A percentile compares a stretch with the other conserved stretches of the same genome.
These are phyloP conservation scores for Sugiyamaella neomexicana DNA, from an alignment of 1,139 yeast genomes.

Conservation along the genomic window DNA sequence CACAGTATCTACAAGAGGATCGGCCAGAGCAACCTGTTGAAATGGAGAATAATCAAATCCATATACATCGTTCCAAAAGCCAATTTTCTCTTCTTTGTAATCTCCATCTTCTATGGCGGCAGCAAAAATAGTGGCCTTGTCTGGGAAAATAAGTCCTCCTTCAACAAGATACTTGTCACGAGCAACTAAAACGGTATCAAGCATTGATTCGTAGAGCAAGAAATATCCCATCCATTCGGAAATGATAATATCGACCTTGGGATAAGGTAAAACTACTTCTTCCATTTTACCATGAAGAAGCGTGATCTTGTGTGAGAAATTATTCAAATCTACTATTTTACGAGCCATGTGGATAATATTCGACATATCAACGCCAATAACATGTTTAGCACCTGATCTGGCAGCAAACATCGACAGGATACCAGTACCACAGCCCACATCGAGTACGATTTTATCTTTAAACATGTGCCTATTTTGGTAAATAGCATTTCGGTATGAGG, in stretches of 20 bases:
- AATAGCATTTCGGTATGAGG: slow-evolving; percentile 90
- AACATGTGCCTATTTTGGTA: slow-evolving; percentile 85
- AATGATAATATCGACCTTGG: slow-evolving; percentile 86
- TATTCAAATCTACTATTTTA: slow-evolving; percentile 80
- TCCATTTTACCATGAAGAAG: slow-evolving; percentile 91
- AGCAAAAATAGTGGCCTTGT: slow-evolving; percentile 83
- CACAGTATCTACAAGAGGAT: slow-evolving; percentile 93
- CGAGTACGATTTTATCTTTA: slow-evolving; percentile 92
- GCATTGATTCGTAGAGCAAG: slow-evolving; percentile 92
- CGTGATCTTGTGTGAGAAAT: slow-evolving; percentile 84
- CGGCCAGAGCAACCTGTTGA: slow-evolving; percentile 75
- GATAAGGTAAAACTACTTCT: slow-evolving; percentile 79
- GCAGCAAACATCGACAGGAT: slow-evolving; percentile 98
- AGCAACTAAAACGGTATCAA: slow-evolving; percentile 93
- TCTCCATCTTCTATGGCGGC: slow-evolving; percentile 96
- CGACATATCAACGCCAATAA: slow-evolving; percentile 96
- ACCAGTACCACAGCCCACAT: slow-evolving; percentile 99
- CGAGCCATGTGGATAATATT: slow-evolving; percentile 93
- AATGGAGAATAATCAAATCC: slow-evolving; percentile 90
- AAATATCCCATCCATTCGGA: slow-evolving; percentile 99
- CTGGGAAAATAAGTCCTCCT: slow-evolving; percentile 94
- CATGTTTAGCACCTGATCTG: slow-evolving; percentile 95
- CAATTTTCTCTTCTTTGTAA: slow-evolving; percentile 88
- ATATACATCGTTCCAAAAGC: slow-evolving; percentile 95
- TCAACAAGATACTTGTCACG: slow-evolving; percentile 85